These are phyloP conservation scores for Pleurotus pulmonarius DNA, from an alignment of 768 basidiomycete genomes.

Conservation along the genomic window DNA sequence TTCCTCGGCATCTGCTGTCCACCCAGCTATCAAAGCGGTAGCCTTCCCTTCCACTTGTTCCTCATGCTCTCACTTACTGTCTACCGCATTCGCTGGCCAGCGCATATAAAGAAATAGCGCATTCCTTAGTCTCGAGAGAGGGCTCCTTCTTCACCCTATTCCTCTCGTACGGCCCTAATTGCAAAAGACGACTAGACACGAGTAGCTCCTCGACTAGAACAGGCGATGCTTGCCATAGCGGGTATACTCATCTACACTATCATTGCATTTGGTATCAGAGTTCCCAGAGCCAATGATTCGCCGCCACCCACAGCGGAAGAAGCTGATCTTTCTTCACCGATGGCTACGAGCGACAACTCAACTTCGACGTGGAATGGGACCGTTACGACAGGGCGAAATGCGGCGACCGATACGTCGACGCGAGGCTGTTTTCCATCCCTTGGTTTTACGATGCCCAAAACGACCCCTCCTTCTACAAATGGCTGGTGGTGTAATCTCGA, in stretches of 20 bases:
- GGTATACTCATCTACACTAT: constrained; percentile 4
- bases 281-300: not conserved
- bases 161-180: too few relatives aligned
- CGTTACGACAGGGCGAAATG: not conserved
- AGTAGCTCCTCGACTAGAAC: not conserved
- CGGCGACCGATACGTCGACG: constrained; percentile 6
- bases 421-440: constrained; percentile 36
- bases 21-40: too few relatives aligned
- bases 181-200: too few relatives aligned
- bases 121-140: too few relatives aligned
- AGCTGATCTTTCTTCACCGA: not conserved
- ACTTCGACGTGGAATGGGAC: not conserved
- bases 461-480: constrained; percentile 37
- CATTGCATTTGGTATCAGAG: not conserved
- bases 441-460: constrained; percentile 53
- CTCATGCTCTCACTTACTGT: too few relatives aligned
- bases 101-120: too few relatives aligned
- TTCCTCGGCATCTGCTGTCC: too few relatives aligned
- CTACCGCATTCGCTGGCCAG: too few relatives aligned
- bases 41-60: too few relatives aligned
- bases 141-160: too few relatives aligned
- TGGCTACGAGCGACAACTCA: not conserved
- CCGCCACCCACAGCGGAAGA: not conserved
- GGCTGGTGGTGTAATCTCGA: constrained; percentile 64
- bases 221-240: constrained; percentile 4